Evolutionary conservation across 176 grass and related monocot species (phyloP).

Genomic region (Neostapfia colusana): DNA sequence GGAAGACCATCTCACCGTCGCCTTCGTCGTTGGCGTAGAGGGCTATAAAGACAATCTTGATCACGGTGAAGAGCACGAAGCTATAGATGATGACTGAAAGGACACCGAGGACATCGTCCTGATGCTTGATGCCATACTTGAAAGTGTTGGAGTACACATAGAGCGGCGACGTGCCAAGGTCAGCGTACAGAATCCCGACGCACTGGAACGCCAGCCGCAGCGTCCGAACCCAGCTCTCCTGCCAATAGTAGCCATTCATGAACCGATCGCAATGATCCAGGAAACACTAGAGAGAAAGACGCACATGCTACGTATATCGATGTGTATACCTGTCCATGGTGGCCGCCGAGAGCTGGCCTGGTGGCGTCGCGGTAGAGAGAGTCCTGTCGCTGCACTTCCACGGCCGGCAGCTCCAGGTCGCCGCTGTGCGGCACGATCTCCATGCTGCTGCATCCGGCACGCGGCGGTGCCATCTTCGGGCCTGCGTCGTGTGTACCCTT

Average conservation of each 20-base stretch:
- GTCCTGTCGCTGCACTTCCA: constrained; percentile 46
- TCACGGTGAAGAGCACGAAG: constrained; percentile 36
- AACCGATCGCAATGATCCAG: not conserved
- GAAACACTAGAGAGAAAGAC: not conserved
- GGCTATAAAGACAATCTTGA: constrained; percentile 49
- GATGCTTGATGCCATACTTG: constrained; percentile 10
- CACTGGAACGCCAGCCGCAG: constrained; percentile 47
- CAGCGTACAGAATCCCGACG: constrained; percentile 52
- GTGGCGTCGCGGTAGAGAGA: constrained; percentile 54
- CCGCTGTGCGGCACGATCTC: constrained; percentile 41
- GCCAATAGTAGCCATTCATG: not conserved
- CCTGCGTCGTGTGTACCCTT: not conserved
- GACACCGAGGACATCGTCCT: constrained; percentile 42
- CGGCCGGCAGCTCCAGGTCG: constrained; percentile 29
- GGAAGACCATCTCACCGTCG: constrained; percentile 20
- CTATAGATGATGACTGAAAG: constrained; percentile 59
- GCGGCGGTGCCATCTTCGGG: not conserved
- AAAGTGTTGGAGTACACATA: constrained; percentile 52
- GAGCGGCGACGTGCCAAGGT: constrained; percentile 50
- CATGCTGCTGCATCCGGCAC: not conserved
- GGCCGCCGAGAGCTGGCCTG: constrained; percentile 28
- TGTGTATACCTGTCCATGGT: constrained; percentile 37
- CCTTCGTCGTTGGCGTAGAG: constrained; percentile 56
- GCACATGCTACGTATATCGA: not conserved
- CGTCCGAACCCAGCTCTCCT: constrained; percentile 37